These are phyloP conservation scores for Adansonia madagascariensis DNA, from an alignment of 441 rosid genomes.

Conservation along the genomic window DNA sequence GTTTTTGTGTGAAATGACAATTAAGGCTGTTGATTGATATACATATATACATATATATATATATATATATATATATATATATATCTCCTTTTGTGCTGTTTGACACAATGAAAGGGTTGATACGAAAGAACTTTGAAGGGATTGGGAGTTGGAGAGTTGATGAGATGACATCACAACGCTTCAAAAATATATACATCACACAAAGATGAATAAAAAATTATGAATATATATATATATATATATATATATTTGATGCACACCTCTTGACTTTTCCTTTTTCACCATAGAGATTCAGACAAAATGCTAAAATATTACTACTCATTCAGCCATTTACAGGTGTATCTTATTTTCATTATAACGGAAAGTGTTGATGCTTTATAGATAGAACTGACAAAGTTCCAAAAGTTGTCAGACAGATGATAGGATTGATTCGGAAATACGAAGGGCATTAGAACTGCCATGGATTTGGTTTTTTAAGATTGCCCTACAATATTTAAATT, in stretches of 20 bases:
- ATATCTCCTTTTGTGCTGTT: background rate
- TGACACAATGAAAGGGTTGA: background rate
- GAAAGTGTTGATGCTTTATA: no score
- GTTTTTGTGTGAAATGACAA: background rate
- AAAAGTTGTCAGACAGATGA: background rate
- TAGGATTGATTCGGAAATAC: no score
- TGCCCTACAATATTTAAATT: no score
- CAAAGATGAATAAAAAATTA: background rate
- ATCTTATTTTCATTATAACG: background rate
- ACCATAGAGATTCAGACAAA: background rate
- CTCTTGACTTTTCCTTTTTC: no score
- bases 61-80: no score
- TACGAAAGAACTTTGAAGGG: background rate
- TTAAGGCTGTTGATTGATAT: background rate
- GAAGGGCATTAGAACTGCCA: no score
- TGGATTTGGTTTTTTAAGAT: no score
- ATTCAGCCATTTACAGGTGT: background rate
- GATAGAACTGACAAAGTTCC: no score
- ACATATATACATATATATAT: background rate
- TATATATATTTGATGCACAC: no score
- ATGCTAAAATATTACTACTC: background rate
- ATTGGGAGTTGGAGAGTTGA: background rate
- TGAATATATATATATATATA: no score
- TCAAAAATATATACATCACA: background rate
- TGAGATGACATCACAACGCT: background rate